Evolutionary conservation across 768 basidiomycete species (phyloP).

Genomic region (Rubroboletus satanas): DNA sequence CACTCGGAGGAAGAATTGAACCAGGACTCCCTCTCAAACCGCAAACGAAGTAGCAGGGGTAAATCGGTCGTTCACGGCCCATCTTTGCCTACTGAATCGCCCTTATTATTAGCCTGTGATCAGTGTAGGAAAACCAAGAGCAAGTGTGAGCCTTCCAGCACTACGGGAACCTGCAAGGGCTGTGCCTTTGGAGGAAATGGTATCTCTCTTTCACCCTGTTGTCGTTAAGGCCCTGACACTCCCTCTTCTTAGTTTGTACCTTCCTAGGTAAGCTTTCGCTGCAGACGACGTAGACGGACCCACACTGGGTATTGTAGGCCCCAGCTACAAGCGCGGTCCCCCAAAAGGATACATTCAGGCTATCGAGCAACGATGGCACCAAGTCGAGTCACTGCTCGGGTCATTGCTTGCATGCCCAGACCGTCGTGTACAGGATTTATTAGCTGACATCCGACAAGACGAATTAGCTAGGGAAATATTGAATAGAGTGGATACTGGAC

Average conservation of each 20-base stretch:
- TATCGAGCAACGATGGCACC: slow-evolving; percentile 88
- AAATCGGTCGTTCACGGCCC: slow-evolving; percentile 5
- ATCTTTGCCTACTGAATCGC: slow-evolving; percentile 12
- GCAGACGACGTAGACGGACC: background rate
- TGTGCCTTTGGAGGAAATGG: slow-evolving; percentile 55
- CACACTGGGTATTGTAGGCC: slow-evolving; percentile 41
- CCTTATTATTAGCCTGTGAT: slow-evolving; percentile 61
- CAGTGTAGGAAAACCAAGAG: slow-evolving; percentile 86
- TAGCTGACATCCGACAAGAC: slow-evolving; percentile 65
- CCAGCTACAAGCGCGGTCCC: slow-evolving; percentile 78
- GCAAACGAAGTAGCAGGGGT: slow-evolving; percentile 69
- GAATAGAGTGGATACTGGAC: slow-evolving; percentile 70
- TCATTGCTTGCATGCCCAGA: slow-evolving; percentile 73
- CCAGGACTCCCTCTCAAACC: slow-evolving; percentile 39
- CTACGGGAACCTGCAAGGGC: slow-evolving; percentile 56
- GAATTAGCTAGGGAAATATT: slow-evolving; percentile 75
- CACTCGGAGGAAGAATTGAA: slow-evolving; percentile 53
- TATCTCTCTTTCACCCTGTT: slow-evolving; percentile 27
- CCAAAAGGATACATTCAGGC: slow-evolving; percentile 92
- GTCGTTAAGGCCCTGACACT: slow-evolving; percentile 11
- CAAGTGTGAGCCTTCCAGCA: slow-evolving; percentile 65
- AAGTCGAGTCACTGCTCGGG: slow-evolving; percentile 87
- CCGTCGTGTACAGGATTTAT: slow-evolving; percentile 55
- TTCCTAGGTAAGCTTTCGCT: slow-evolving; percentile 47
- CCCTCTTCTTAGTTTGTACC: slow-evolving; percentile 50